phyloP scores from a whole-genome alignment of 2,329 filamentous ascomycete species.

The Moelleriella libera region DNA sequence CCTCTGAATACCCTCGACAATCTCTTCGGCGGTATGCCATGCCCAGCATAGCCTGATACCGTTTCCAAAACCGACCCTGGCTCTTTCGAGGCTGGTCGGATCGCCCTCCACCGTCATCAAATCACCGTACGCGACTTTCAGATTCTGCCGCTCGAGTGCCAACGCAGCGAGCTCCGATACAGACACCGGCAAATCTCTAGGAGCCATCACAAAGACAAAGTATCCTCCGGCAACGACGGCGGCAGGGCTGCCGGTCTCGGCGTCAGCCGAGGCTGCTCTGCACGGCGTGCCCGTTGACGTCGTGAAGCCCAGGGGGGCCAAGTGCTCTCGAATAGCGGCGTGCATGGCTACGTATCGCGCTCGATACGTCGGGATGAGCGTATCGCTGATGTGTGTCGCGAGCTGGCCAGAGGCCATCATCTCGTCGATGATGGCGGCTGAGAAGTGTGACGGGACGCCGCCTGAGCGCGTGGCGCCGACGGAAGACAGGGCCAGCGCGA shows the following conservation, averaged over 20 bases:
- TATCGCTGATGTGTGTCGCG: slow-evolving; percentile 8
- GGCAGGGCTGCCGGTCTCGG: background rate
- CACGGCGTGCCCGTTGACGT: slow-evolving; percentile 7
- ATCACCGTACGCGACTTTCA: slow-evolving; percentile 54
- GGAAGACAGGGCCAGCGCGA: slow-evolving; percentile 34
- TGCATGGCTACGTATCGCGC: slow-evolving; percentile 8
- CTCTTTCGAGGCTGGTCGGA: slow-evolving; percentile 18
- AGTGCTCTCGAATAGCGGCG: slow-evolving; percentile 4
- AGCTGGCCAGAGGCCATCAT: slow-evolving; percentile 9
- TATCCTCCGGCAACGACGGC: slow-evolving; percentile 1
- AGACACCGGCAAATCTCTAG: background rate
- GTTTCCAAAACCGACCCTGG: slow-evolving; percentile 35
- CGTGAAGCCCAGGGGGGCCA: slow-evolving; percentile 8
- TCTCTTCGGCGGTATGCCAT: slow-evolving; percentile 52
- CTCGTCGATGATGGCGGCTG: slow-evolving; percentile 3
- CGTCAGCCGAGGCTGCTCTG: background rate
- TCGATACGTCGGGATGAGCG: slow-evolving; percentile 8
- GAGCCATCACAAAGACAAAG: background rate
- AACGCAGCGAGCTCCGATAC: background rate
- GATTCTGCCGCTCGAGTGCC: slow-evolving; percentile 46
- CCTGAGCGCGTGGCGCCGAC: slow-evolving; percentile 41
- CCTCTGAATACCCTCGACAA: slow-evolving; percentile 54
- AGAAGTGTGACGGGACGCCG: slow-evolving; percentile 30
- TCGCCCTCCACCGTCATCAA: slow-evolving; percentile 56
- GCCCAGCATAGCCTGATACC: slow-evolving; percentile 56